Percentiles rank a stretch among this genome's conserved stretches.
These are phyloP conservation scores for Fusarium algeriense DNA, from an alignment of 2,329 filamentous ascomycete genomes.

Conservation along the genomic window DNA sequence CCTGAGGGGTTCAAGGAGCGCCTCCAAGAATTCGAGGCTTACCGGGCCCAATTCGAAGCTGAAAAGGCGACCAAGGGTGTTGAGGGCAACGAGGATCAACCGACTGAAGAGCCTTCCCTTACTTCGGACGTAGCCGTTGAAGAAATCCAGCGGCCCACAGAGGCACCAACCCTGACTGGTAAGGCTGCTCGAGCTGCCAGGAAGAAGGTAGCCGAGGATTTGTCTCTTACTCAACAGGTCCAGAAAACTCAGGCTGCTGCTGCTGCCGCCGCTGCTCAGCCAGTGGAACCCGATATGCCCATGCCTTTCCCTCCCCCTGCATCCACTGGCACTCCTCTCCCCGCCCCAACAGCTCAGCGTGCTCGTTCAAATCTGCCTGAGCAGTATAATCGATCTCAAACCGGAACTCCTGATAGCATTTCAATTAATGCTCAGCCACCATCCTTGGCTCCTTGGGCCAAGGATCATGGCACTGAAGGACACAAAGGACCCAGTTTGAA, in stretches of 20 bases:
- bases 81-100: slow-evolving; percentile 52
- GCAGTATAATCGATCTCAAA: slow-evolving; percentile 76
- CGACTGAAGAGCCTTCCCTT: slow-evolving; percentile 31
- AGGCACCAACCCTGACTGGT: slow-evolving; percentile 32
- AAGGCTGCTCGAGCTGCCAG: slow-evolving; percentile 48
- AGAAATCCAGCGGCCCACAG: slow-evolving; percentile 22
- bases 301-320: slow-evolving; percentile 74
- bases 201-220: slow-evolving; percentile 54
- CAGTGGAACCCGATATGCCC: slow-evolving; percentile 73
- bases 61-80: slow-evolving; percentile 55
- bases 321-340: slow-evolving; percentile 83
- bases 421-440: slow-evolving; percentile 64
- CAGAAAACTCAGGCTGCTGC: slow-evolving; percentile 75
- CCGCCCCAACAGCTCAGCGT: slow-evolving; percentile 89
- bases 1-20: slow-evolving; percentile 75
- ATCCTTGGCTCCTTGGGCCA: slow-evolving; percentile 94
- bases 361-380: slow-evolving; percentile 87
- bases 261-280: slow-evolving; percentile 55
- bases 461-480: slow-evolving; percentile 76
- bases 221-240: slow-evolving; percentile 86
- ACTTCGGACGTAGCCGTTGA: slow-evolving; percentile 19
- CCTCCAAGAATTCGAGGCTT: slow-evolving; percentile 84
- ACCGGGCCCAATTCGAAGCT: slow-evolving; percentile 79
- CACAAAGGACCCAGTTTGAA: slow-evolving; percentile 91
- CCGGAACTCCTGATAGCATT: slow-evolving; percentile 76